Conservation (phyloP, 2,329 filamentous ascomycete species). For the Botrytis paeoniae region DNA sequence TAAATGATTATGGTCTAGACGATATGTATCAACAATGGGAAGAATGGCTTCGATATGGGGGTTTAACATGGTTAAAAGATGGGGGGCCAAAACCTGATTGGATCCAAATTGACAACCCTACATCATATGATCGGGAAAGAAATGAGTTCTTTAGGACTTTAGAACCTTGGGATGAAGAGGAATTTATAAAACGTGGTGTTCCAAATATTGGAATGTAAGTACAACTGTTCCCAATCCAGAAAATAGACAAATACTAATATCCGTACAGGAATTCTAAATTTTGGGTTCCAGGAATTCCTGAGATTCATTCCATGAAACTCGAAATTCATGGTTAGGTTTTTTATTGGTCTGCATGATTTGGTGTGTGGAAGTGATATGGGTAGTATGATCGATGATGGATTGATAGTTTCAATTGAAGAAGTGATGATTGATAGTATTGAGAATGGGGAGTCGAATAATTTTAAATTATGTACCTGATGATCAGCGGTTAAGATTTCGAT, state of each 20-base stretch:
- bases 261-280: neutral
- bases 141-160: fast-evolving
- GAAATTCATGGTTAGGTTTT: neutral
- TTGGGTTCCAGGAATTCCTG: neutral
- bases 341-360: neutral
- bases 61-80: neutral
- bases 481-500: neutral
- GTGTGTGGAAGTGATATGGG: neutral
- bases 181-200: neutral
- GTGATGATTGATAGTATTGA: neutral
- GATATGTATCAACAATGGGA: neutral
- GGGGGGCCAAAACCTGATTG: neutral
- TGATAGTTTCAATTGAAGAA: neutral
- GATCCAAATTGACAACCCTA: no score
- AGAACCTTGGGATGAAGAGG: neutral
- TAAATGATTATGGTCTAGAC: no score
- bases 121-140: neutral
- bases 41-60: neutral
- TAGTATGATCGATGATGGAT: neutral
- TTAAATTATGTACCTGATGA: neutral
- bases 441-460: no score
- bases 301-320: neutral
- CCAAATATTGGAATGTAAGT: neutral
- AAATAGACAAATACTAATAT: neutral
- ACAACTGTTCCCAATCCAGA: neutral